phyloP scores from a whole-genome alignment of 805 yeast species.

The Starmera amethionina region DNA sequence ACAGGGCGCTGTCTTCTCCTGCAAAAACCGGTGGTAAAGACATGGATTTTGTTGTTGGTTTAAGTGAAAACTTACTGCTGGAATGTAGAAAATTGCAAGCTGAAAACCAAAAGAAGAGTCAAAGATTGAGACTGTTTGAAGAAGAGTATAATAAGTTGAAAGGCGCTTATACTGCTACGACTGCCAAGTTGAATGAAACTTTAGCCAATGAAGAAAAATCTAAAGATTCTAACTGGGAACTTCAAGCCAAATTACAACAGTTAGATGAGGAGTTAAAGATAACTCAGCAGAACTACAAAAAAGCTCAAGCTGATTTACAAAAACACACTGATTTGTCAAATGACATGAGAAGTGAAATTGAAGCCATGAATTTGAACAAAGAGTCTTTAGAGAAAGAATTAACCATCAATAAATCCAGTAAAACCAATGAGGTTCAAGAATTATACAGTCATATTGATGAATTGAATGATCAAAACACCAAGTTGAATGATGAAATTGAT shows the following conservation, averaged over 20 bases:
- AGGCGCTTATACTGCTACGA: conserved; percentile 9
- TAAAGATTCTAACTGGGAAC: conserved; percentile 56
- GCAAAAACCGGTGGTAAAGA: conserved; percentile 37
- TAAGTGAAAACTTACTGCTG: conserved; percentile 59
- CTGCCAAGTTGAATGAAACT: conserved; percentile 16
- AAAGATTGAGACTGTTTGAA: conserved; percentile 29
- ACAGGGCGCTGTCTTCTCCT: conserved; percentile 9
- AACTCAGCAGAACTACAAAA: conserved; percentile 32
- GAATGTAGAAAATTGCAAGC: conserved; percentile 67
- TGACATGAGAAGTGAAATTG: conserved; percentile 38
- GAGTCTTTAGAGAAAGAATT: conserved; percentile 30
- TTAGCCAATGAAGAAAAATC: conserved; percentile 33
- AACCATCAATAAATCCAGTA: conserved; percentile 24
- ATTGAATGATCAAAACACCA: conserved; percentile 62
- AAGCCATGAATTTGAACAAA: conserved; percentile 31
- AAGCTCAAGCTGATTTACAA: conserved; percentile 29
- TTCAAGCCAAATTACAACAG: conserved; percentile 42
- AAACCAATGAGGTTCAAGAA: conserved; percentile 33
- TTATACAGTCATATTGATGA: conserved; percentile 44
- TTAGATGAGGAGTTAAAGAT: conserved; percentile 21
- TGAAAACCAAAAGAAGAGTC: conserved; percentile 41
- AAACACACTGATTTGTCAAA: conserved; percentile 26
- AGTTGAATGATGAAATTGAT: conserved; percentile 33
- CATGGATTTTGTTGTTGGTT: conserved; percentile 61
- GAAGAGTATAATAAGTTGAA: conserved; percentile 30